Conservation (phyloP, 805 yeast genomes). For the Lipomyces kockii region DNA sequence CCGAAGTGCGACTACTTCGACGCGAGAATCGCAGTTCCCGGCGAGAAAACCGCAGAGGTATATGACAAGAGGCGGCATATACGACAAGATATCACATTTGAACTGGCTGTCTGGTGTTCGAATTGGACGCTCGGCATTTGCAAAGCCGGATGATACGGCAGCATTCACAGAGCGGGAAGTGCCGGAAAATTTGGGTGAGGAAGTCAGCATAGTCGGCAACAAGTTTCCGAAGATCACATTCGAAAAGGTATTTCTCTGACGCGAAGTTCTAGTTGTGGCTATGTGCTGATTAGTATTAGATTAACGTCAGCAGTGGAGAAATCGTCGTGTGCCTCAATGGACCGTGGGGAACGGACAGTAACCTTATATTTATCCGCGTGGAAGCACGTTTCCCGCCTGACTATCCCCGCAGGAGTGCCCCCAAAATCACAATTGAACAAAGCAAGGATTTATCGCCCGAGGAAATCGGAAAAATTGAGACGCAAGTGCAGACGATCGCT, state of each 20-base stretch:
- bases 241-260: conserved; percentile 53
- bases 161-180: conserved; percentile 35
- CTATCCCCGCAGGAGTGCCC: conserved; percentile 65
- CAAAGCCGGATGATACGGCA: conserved; percentile 35
- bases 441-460: conserved; percentile 66
- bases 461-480: conserved; percentile 57
- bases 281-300: conserved; percentile 40
- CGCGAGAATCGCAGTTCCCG: not conserved
- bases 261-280: not conserved
- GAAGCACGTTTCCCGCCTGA: conserved; percentile 69
- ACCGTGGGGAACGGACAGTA: conserved; percentile 61
- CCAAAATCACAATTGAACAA: conserved; percentile 73
- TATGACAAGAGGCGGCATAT: conserved; percentile 35
- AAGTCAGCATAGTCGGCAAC: conserved; percentile 83
- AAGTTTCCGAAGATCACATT: conserved; percentile 85
- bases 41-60: conserved; percentile 7
- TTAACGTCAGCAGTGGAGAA: conserved; percentile 84
- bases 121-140: conserved; percentile 60
- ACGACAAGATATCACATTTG: conserved; percentile 61
- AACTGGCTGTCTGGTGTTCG: conserved; percentile 94
- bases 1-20: not conserved
- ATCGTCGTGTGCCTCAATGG: conserved; percentile 80
- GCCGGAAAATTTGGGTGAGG: conserved; percentile 82
- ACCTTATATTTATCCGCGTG: conserved; percentile 67
- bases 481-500: conserved; percentile 60